These are phyloP conservation scores for Suhomyces sp. DNA, from an alignment of 805 yeast genomes.

Conservation along the genomic window DNA sequence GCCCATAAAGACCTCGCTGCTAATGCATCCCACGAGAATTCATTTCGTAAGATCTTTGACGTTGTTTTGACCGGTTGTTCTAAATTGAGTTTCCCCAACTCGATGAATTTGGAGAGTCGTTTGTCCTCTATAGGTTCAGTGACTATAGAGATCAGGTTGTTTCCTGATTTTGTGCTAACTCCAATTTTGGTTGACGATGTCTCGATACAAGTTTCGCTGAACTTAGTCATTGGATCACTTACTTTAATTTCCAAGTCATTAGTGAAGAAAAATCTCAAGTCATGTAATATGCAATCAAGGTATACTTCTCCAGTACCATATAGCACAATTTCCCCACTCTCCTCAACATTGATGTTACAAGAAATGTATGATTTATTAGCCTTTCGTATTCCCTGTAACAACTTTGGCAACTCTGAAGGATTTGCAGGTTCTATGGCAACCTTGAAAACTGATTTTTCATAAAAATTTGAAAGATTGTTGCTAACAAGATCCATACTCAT, in stretches of 20 bases:
- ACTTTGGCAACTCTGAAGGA: conserved; percentile 75
- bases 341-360: conserved; percentile 70
- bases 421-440: conserved; percentile 79
- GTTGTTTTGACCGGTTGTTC: conserved; percentile 41
- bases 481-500: conserved; percentile 27
- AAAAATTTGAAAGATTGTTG: conserved; percentile 20
- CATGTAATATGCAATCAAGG: conserved; percentile 79
- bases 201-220: conserved; percentile 72
- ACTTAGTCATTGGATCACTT: conserved; percentile 79
- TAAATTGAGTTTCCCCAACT: conserved; percentile 43
- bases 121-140: conserved; percentile 68
- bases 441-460: conserved; percentile 58
- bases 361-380: conserved; percentile 66
- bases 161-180: conserved; percentile 53
- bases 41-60: conserved; percentile 53
- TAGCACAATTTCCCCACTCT: conserved; percentile 82
- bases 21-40: conserved; percentile 78
- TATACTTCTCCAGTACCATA: conserved; percentile 86
- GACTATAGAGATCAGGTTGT: conserved; percentile 60
- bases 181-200: conserved; percentile 68
- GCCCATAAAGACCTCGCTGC: conserved; percentile 83
- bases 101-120: conserved; percentile 56
- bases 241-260: conserved; percentile 68
- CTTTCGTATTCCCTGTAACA: conserved; percentile 67
- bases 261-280: conserved; percentile 62